Base-by-base conservation (phyloP, 2,329 filamentous ascomycete genomes). In the Aureobasidium sp. region DNA sequence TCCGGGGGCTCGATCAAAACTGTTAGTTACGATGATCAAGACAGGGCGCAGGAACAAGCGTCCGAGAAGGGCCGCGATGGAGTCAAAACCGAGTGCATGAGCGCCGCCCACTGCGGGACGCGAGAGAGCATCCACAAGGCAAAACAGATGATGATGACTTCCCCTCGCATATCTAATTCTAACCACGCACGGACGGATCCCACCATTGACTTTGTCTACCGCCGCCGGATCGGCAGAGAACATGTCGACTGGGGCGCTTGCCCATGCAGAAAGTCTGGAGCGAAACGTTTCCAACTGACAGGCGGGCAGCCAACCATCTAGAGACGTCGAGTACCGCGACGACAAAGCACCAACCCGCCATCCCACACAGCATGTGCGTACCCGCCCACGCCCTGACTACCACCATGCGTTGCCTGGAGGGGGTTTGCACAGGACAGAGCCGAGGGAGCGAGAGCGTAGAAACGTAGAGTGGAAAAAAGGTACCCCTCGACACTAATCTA, bases 11-110 rank as follows among this genome's bases (percentile, higher is more conserved):
- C 52, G 52, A 55, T 55, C 52, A 54, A 41, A 54, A 54, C 50
- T 54, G 32, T 21, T 16, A 42, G 27, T 32, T 41, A 42, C 50
- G 52, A 55, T 44, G 29, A 16, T 5, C 52, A 44, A 55, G 52
- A 55, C 52, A 55, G 21, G 52, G 32, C 52, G 37, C 52, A 55
- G 52, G 52, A 55, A 55, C 52, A 55, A 44, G 52, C 52, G 52
- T 55, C 52, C 52, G 52, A 55, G 52, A 55, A 55, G 39, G 52
- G 52, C 52, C 37, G 52, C 39, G 34, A 55, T 13, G 10, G 52
- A 55, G 39, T 44, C 50, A 41, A 53, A 55, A 54, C 21, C 25
- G 44, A 42, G 25, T 30, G 39, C 27, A 53, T 4, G 39, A 32
- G 52, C 29, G 29, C 21, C 21, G 21, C 37, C 52, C 52, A 32